Base-by-base conservation (phyloP, 495 filamentous ascomycete species). In the Xylaria sp. region DNA sequence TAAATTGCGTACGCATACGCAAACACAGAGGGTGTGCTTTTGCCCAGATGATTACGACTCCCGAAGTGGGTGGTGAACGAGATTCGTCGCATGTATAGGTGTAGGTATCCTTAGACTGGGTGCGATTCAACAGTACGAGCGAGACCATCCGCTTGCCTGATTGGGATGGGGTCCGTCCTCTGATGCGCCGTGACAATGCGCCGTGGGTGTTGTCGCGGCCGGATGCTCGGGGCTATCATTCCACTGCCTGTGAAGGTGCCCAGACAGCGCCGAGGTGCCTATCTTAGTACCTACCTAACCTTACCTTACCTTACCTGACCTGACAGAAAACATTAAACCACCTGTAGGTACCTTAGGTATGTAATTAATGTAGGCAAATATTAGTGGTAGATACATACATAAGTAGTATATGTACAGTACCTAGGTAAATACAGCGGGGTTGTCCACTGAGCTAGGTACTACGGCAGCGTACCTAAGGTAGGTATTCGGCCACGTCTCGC, bases 191-290 rank as follows among this genome's bases (percentile, higher is more conserved):
- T 63, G 61, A 44, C 31, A 29, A 58, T 58, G 53, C 35, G 37
- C 41, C 15, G n/a, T 29, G 14, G 61, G 40, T 64, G 37, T 21
- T 64, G 61, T 17, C 12, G 59, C 59, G 61, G 24, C 29, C 62
- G 62, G 62, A 66, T 66, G 15, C 44, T 66, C 62, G 62, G 62
- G 62, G 62, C 29, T 26, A 52, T 66, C 62, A 19, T 52, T 46
- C 62, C 35, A 66, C 44, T 66, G 40, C 41, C 41, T 17, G 58
- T 53, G 48, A 50, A 21, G n/a, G 6, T n/a, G 21, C n/a, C 19
- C 9, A 26, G 2, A 48, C 26, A 31, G 52, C 14, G 24, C 50
- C 50, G 17, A 50, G 48, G 24, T 50, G 48, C 48, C 48, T 52
- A 52, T 52, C 21, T 50, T 26, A 52, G 48, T 52, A 52, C 17